Conservation (phyloP, 2,329 filamentous ascomycete genomes). For the Curvularia spicifera region DNA sequence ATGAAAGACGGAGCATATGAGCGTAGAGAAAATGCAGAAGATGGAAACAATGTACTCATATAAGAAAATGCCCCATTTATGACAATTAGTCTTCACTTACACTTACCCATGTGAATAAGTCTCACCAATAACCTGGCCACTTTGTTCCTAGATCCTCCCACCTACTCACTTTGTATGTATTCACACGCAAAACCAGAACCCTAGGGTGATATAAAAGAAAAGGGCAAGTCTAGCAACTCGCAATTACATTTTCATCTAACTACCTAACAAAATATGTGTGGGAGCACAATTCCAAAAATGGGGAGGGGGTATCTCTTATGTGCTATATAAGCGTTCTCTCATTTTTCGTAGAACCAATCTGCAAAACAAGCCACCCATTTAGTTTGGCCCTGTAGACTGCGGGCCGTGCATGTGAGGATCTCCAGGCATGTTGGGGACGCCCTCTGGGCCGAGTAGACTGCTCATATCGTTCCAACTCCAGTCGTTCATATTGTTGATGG, state of each 20-base stretch:
- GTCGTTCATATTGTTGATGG: conserved; percentile 44
- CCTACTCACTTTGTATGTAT: not conserved
- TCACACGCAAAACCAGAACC: not conserved
- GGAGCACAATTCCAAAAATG: not conserved
- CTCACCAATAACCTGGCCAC: no score
- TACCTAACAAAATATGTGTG: not conserved
- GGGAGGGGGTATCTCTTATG: conserved; percentile 2
- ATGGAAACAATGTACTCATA: no score
- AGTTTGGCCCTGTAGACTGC: conserved; percentile 12
- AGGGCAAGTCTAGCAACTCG: not conserved
- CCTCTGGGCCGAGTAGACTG: conserved; percentile 34
- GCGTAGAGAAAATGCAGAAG: no score
- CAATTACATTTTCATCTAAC: not conserved
- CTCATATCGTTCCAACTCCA: conserved; percentile 47
- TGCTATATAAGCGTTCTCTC: not conserved
- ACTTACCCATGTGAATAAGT: no score
- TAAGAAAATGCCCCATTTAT: no score
- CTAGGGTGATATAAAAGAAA: not conserved
- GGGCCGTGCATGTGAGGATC: conserved; percentile 15
- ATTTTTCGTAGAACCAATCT: not conserved
- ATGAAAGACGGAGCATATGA: no score
- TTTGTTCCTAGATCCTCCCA: no score
- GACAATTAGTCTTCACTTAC: no score
- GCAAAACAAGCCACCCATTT: not conserved
- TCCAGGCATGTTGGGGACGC: conserved; percentile 18